These are phyloP conservation scores for Neoboletus subvelutipes DNA, from an alignment of 768 basidiomycete genomes.

Conservation along the genomic window DNA sequence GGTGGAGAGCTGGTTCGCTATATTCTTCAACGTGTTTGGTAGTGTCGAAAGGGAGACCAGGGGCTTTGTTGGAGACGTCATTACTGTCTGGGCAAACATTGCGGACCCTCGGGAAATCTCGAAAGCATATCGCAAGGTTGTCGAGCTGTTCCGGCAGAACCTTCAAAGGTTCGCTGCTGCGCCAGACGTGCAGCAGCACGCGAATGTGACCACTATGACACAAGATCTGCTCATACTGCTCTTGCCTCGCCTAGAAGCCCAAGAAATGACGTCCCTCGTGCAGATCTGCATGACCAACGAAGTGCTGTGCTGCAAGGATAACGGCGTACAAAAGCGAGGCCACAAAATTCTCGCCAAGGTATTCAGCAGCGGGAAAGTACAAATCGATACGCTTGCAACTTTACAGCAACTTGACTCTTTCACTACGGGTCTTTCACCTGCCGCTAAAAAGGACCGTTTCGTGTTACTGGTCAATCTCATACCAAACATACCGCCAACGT, in stretches of 20 bases:
- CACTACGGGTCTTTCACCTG: constrained; percentile 64
- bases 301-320: constrained; percentile 75
- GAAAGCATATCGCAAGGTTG: constrained; percentile 80
- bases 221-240: constrained; percentile 87
- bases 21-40: constrained; percentile 96
- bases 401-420: constrained; percentile 66
- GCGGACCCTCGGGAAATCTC: constrained; percentile 75
- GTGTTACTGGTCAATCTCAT: constrained; percentile 70
- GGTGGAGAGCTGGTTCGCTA: constrained; percentile 90
- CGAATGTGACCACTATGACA: constrained; percentile 56
- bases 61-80: constrained; percentile 82
- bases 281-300: constrained; percentile 63
- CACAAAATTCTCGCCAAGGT: constrained; percentile 85
- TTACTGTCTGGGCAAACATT: constrained; percentile 82
- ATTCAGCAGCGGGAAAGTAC: constrained; percentile 60
- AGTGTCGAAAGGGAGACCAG: constrained; percentile 73
- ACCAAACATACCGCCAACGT: constrained; percentile 60
- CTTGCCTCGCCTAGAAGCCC: constrained; percentile 65
- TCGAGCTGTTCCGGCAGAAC: constrained; percentile 67
- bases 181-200: constrained; percentile 34
- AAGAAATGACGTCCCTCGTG: constrained; percentile 65
- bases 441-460: constrained; percentile 94
- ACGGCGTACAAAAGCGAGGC: constrained; percentile 91
- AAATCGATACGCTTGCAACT: constrained; percentile 53
- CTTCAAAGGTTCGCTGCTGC: constrained; percentile 42